Conservation (phyloP, 108 stramenopile species). For the Fragilariopsis cylindrus region DNA sequence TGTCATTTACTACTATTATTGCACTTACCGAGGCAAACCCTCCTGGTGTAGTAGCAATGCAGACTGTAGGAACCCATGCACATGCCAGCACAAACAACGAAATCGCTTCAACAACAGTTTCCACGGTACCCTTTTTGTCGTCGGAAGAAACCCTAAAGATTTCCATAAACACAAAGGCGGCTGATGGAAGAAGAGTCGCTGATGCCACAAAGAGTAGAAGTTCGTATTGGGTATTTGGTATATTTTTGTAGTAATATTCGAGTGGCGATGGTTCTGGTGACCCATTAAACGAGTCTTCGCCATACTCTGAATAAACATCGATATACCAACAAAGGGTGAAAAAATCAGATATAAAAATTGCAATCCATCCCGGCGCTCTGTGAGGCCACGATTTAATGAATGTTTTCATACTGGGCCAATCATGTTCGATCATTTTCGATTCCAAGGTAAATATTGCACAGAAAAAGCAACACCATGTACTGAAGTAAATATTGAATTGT, state of each 20-base stretch:
- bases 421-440: conserved; percentile 53
- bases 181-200: conserved; percentile 41
- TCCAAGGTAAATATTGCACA: conserved; percentile 53
- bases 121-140: conserved; percentile 35
- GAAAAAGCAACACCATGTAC: conserved; percentile 58
- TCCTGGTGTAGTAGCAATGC: conserved; percentile 63
- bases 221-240: conserved; percentile 46
- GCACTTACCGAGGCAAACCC: conserved; percentile 56
- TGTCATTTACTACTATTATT: conserved; percentile 24
- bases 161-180: conserved; percentile 57
- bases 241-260: conserved; percentile 10
- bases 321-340: conserved; percentile 58
- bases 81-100: conserved; percentile 45
- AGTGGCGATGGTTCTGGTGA: background rate
- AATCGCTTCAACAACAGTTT: conserved; percentile 62
- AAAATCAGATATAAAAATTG: conserved; percentile 49
- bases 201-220: conserved; percentile 46
- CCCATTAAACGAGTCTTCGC: conserved; percentile 10
- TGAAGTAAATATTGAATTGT: conserved; percentile 73
- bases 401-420: conserved; percentile 42
- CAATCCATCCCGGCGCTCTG: conserved; percentile 72
- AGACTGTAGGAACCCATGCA: conserved; percentile 63
- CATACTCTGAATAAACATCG: conserved; percentile 35
- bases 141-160: conserved; percentile 61
- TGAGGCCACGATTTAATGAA: conserved; percentile 73